These are phyloP conservation scores for Globisporangium cylindrosporum DNA, from an alignment of 352 stramenopile genomes.

Conservation along the genomic window DNA sequence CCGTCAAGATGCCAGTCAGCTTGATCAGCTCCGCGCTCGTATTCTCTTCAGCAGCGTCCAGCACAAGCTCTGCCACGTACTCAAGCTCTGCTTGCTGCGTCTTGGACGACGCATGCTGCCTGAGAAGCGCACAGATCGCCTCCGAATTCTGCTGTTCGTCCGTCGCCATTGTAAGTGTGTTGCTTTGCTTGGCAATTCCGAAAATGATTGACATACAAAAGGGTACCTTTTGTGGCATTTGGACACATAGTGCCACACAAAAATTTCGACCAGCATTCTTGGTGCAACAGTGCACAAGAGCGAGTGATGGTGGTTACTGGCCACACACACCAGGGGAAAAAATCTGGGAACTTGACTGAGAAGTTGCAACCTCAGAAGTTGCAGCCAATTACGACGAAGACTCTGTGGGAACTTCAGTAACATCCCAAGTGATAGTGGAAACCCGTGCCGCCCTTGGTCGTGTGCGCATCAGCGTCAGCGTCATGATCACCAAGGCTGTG, in stretches of 20 bases:
- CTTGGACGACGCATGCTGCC: slow-evolving; percentile 15
- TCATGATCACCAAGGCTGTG: slow-evolving; percentile 76
- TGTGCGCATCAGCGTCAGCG: slow-evolving; percentile 83
- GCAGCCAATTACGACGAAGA: not conserved
- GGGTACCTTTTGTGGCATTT: too few species aligned
- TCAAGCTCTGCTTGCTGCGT: slow-evolving; percentile 42
- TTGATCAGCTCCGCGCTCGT: slow-evolving; percentile 12
- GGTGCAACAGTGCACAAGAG: not conserved
- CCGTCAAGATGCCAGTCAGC: slow-evolving; percentile 28
- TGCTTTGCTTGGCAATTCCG: slow-evolving; percentile 7
- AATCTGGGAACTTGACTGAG: not conserved
- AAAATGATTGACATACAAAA: slow-evolving; percentile 10
- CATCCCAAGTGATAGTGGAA: slow-evolving; percentile 17
- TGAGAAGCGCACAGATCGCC: slow-evolving; percentile 25
- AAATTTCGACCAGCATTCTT: slow-evolving; percentile 4
- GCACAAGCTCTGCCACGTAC: slow-evolving; percentile 63
- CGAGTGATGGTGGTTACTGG: slow-evolving; percentile 7
- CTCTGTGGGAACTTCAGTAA: too few species aligned
- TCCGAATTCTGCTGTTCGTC: slow-evolving; percentile 8
- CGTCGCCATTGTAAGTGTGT: not conserved
- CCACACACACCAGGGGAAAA: slow-evolving; percentile 2
- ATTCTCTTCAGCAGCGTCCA: slow-evolving; percentile 44
- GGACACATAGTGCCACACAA: not conserved
- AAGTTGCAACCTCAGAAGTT: too few species aligned
- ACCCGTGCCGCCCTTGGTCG: slow-evolving; percentile 82